phyloP scores from a whole-genome alignment of 768 basidiomycete genomes.

The Sutorius australiensis region DNA sequence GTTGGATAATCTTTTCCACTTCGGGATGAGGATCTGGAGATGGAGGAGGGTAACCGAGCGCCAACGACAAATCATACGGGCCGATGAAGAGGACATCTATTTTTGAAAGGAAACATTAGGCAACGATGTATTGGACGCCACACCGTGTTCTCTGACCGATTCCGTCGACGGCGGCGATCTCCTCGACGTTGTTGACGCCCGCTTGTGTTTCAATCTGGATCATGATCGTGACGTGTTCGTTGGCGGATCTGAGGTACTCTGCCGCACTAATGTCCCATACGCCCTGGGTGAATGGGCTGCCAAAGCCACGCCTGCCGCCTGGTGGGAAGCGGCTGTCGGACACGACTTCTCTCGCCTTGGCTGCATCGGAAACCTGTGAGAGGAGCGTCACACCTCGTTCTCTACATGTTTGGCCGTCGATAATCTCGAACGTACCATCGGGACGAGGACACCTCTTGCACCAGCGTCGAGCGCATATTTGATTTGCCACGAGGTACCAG shows the following conservation, averaged over 20 bases:
- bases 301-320: slow-evolving; percentile 58
- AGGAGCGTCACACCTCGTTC: too few species aligned
- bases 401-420: neutral
- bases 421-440: slow-evolving; percentile 46
- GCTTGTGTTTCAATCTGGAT: slow-evolving; percentile 67
- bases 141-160: slow-evolving; percentile 41
- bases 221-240: slow-evolving; percentile 52
- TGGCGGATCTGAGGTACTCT: slow-evolving; percentile 55
- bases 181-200: slow-evolving; percentile 54
- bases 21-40: slow-evolving; percentile 63
- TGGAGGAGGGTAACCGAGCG: slow-evolving; percentile 56
- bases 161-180: slow-evolving; percentile 59
- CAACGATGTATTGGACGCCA: neutral
- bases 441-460: slow-evolving; percentile 60
- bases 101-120: neutral
- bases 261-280: slow-evolving; percentile 49
- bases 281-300: slow-evolving; percentile 58
- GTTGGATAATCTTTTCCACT: slow-evolving; percentile 56
- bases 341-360: slow-evolving; percentile 54
- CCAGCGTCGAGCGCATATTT: slow-evolving; percentile 69
- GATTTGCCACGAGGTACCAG: slow-evolving; percentile 64
- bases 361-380: slow-evolving; percentile 48
- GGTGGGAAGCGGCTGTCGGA: slow-evolving; percentile 62
- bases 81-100: slow-evolving; percentile 58
- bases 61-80: slow-evolving; percentile 65